Evolutionary conservation across 164 flowering plant species (phyloP).

Genomic region (Amborella trichopoda): DNA sequence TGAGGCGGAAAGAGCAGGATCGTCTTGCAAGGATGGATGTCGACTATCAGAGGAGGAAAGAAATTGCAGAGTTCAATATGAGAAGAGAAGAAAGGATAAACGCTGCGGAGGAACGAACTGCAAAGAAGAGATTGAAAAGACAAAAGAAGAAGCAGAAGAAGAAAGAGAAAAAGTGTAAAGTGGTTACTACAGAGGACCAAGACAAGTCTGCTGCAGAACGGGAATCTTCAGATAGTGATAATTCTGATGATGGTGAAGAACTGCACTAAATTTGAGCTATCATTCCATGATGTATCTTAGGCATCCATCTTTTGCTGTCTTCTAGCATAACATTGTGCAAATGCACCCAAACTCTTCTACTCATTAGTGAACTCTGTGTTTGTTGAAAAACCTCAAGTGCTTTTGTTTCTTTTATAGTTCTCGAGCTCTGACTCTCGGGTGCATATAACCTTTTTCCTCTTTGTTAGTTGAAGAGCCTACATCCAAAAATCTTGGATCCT

Average conservation of each 20-base stretch:
- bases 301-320: too few relatives aligned
- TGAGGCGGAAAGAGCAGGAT: conserved; percentile 97
- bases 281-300: too few relatives aligned
- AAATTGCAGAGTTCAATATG: conserved; percentile 47
- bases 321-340: too few relatives aligned
- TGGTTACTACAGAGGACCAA: conserved; percentile 26
- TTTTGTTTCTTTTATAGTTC: too few relatives aligned
- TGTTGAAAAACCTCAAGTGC: too few relatives aligned
- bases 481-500: too few relatives aligned
- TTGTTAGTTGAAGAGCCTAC: too few relatives aligned
- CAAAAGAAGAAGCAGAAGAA: conserved; percentile 79
- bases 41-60: conserved; percentile 75
- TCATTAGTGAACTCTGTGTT: too few relatives aligned
- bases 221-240: conserved; percentile 40
- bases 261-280: too few relatives aligned
- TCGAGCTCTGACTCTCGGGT: too few relatives aligned
- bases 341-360: too few relatives aligned
- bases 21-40: conserved; percentile 82
- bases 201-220: conserved; percentile 16
- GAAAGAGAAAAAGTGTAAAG: conserved; percentile 44
- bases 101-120: conserved; percentile 79
- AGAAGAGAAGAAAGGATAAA: conserved; percentile 80
- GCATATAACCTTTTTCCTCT: too few relatives aligned
- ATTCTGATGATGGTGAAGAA: conserved; percentile 32
- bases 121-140: conserved; percentile 86